A percentile compares a stretch with the other conserved stretches of the same genome.
phyloP scores from a whole-genome alignment of 768 basidiomycete species.

The Serpula lacrymans region DNA sequence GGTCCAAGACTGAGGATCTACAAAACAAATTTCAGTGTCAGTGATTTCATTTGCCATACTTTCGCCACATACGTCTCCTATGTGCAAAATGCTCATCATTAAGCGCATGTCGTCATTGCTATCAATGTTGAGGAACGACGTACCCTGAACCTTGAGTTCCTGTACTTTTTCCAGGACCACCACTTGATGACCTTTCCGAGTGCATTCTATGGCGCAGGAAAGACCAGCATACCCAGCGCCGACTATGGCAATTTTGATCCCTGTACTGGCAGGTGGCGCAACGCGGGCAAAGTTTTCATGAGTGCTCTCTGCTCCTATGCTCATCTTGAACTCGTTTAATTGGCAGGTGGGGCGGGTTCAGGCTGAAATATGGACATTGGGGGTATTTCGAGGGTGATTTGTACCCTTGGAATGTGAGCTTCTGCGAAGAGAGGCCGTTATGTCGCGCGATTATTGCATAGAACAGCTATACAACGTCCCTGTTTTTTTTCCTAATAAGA shows the following conservation, averaged over 20 bases:
- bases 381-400: too few species aligned
- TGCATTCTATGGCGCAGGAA: conserved; percentile 15
- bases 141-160: conserved; percentile 12
- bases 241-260: conserved; percentile 12
- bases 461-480: too few species aligned
- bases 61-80: not conserved
- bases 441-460: too few species aligned
- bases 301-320: not conserved
- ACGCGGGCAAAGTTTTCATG: not conserved
- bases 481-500: too few species aligned
- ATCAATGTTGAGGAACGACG: not conserved
- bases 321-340: too few species aligned
- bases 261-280: conserved; percentile 4
- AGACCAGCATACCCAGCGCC: conserved; percentile 23
- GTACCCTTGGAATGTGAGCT: too few species aligned
- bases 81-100: not conserved
- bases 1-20: conserved; percentile 1
- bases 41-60: not conserved
- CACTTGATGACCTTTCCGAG: conserved; percentile 15
- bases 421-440: too few species aligned
- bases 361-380: too few species aligned
- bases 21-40: not conserved
- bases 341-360: too few species aligned
- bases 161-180: conserved; percentile 14
- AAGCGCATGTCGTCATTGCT: not conserved